Percentiles rank a stretch among this genome's conserved stretches.
phyloP scores from a whole-genome alignment of 148 eudicot species.

The Arctostaphylos glauca region DNA sequence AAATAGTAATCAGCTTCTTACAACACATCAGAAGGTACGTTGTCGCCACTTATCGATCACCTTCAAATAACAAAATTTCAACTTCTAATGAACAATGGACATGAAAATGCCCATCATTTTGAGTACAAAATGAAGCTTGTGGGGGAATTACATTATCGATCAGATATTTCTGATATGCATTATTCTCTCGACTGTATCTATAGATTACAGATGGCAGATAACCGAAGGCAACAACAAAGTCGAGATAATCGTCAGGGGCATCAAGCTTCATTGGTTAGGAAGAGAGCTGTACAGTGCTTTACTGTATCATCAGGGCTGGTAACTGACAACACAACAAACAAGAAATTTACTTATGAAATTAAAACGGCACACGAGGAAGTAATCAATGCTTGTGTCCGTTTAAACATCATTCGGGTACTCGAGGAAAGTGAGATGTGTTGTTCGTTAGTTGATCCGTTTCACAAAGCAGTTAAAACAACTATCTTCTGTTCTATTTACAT shows the following conservation, averaged over 20 bases:
- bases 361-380: background rate
- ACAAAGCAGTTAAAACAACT: background rate
- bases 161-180: slow-evolving; percentile 3
- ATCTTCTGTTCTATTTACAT: no score
- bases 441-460: no score
- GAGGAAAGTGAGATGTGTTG: background rate
- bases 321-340: slow-evolving; percentile 41
- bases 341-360: background rate
- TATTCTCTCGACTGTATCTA: background rate
- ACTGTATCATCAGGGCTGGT: slow-evolving; percentile 85
- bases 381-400: background rate
- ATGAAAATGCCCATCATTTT: background rate
- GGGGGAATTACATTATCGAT: background rate
- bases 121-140: background rate
- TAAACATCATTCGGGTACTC: background rate
- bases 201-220: slow-evolving; percentile 21
- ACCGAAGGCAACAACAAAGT: background rate
- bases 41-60: background rate
- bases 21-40: background rate
- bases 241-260: background rate
- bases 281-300: slow-evolving; percentile 70
- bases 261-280: slow-evolving; percentile 50
- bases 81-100: background rate
- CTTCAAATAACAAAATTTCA: background rate
- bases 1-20: background rate